These are phyloP conservation scores for Chalciporus chontae DNA, from an alignment of 768 basidiomycete species.

Conservation along the genomic window DNA sequence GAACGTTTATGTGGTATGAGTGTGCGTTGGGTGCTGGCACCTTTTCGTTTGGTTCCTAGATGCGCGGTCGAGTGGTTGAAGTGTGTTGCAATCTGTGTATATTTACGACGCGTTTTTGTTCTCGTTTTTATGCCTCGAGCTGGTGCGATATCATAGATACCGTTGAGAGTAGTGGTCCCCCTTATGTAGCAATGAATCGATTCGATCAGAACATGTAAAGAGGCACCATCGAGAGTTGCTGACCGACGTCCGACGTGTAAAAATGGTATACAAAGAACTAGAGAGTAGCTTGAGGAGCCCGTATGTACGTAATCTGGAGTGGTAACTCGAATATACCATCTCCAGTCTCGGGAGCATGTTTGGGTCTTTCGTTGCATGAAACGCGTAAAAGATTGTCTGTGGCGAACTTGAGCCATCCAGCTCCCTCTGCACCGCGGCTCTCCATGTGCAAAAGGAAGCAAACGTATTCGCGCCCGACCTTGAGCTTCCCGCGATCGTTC, in stretches of 20 bases:
- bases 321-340: conserved; percentile 8
- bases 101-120: conserved; percentile 11
- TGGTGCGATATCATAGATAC: neutral
- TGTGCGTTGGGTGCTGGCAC: neutral
- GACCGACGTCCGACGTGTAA: no score
- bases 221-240: no score
- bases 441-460: conserved; percentile 22
- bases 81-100: conserved; percentile 14
- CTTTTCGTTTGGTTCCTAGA: neutral
- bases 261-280: no score
- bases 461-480: conserved; percentile 16
- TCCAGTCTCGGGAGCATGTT: neutral
- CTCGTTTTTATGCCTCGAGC: no score
- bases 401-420: conserved; percentile 23
- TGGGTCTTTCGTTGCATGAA: neutral
- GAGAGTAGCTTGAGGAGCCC: conserved; percentile 8
- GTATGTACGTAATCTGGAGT: conserved; percentile 9
- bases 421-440: neutral
- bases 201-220: no score
- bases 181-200: neutral
- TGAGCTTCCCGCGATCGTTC: conserved; percentile 8
- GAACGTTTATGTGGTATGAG: conserved; percentile 55
- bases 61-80: neutral
- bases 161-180: neutral
- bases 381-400: conserved; percentile 23